Evolutionary conservation across 2,329 filamentous ascomycete species (phyloP), one percentile per base, ranked within the genome.

Genomic region (Epichloe sylvatica): DNA sequence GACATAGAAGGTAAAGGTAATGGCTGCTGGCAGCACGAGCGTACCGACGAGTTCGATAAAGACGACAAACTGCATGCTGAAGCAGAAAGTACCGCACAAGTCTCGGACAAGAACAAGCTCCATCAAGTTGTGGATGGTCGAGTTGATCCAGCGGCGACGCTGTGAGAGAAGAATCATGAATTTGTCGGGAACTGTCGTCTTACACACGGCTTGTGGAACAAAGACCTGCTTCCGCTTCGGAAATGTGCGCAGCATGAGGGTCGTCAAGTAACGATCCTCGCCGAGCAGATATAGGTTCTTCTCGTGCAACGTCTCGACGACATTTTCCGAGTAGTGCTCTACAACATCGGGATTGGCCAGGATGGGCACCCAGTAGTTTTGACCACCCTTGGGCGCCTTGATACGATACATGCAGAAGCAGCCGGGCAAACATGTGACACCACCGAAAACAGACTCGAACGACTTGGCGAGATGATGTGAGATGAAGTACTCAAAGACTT

Each of bases 341-440:
- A 98, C 94, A 41, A 98, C 86, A 62, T 98, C 94, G 3, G 94
- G 94, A 66, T 98, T 98, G 58, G 92, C 92, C 55, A 98, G 78
- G 61, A 98, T 97, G 7, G 92, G 92, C 23, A 98, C 92, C 92
- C 92, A 98, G 71, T 97, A 98, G 73, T 98, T 97, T 66, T 97
- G 89, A 25, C 86, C 91, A 56, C 92, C 92, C 72, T 98, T 98
- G 53, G 92, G 94, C 33, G 92, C 86, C 71, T 98, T 98, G 78
- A 98, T 97, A 62, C 92, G 86, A 73, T 98, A 98, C 94, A 98
- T 98, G 76, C 89, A 96, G 81, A 98, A 98, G 75, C 92, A 98
- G 56, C 92, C 92, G 15, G 92, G 92, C 58, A 98, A 75, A 76
- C 92, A 98, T 55, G 92, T 98, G 53, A 98, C 92, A 84, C 92